These are phyloP conservation scores for Paraphaeosphaeria minitans DNA, from an alignment of 2,329 filamentous ascomycete species.

Conservation along the genomic window DNA sequence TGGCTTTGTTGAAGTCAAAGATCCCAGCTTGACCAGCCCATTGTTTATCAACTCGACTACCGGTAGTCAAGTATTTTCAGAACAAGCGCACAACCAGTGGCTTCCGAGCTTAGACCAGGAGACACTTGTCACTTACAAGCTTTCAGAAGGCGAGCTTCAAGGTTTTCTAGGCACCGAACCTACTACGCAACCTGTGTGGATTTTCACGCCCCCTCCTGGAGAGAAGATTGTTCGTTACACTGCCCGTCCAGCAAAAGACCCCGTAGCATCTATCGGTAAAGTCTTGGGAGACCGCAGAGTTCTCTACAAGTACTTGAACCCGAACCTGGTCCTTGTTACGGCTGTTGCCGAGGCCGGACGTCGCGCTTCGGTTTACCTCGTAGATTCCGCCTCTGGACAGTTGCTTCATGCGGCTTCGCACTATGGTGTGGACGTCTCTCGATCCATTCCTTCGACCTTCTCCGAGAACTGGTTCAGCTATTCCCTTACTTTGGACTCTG, in stretches of 20 bases:
- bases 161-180: slow-evolving; percentile 34
- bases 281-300: slow-evolving; percentile 92
- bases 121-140: slow-evolving; percentile 37
- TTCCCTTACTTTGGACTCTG: slow-evolving; percentile 66
- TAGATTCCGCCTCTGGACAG: slow-evolving; percentile 86
- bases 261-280: slow-evolving; percentile 91
- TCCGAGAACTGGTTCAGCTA: slow-evolving; percentile 97
- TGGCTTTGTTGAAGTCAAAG: slow-evolving; percentile 42
- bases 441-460: slow-evolving; percentile 76
- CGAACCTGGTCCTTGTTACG: slow-evolving; percentile 80
- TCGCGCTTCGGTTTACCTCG: slow-evolving; percentile 73
- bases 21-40: slow-evolving; percentile 26
- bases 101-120: slow-evolving; percentile 25
- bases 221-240: slow-evolving; percentile 73
- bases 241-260: slow-evolving; percentile 75
- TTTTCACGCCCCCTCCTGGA: slow-evolving; percentile 68
- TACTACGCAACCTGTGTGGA: slow-evolving; percentile 62
- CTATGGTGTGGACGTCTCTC: slow-evolving; percentile 72
- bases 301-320: slow-evolving; percentile 95
- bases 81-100: slow-evolving; percentile 20
- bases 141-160: slow-evolving; percentile 40
- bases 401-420: slow-evolving; percentile 75
- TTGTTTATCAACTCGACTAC: slow-evolving; percentile 43
- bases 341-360: slow-evolving; percentile 64
- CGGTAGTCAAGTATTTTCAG: slow-evolving; percentile 30